Base-by-base conservation (phyloP, 371 early-diverging fungal species). In the Circinella minor region DNA sequence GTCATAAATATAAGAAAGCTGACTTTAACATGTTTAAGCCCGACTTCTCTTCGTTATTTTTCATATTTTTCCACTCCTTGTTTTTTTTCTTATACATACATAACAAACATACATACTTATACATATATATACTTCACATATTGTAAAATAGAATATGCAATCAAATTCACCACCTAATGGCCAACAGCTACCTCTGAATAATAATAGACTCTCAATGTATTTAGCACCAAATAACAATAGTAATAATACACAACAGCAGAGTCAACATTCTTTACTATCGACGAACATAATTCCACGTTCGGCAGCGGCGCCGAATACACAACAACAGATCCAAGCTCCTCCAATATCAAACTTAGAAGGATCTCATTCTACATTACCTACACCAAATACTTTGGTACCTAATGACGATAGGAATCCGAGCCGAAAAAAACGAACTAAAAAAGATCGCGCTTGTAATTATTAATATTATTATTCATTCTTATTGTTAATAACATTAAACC, bases 271-370 rank as follows among this genome's bases (percentile, higher is more conserved):
- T 27, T 27, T 27, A 27, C 27, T 27, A 27, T 13, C 51, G 15
- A 51, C 17, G 5, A 51, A 2, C 57, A 57, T 57, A 34, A 34
- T 34, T 57, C 36, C 57, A 27, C 57, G 34, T 27, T 57, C 57
- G 57, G 57, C 57, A 34, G 27, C n/a, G 34, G 57, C 34, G 57
- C 57, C 57, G 57, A 57, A 57, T 10, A 27, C 57, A 57, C 43
- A 43, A 6, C 5, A 8, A 51, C 20, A 18, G 34, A 34, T 57
- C 57, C 57, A 57, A 48, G 48, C 18, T 9, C 27, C 48, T 9
- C 27, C 48, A 46, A 10, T 4, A 11, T 4, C 63, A 18, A 46
- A 8, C 48, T 39, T 46, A 47, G 46, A 46, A 34, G 49, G 48
- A 49, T 46, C 63, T 37, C 63, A 47, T 14, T 43, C 39, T 11